phyloP scores from a whole-genome alignment of 2,329 filamentous ascomycete species.

The Cryoendolithus antarcticus region DNA sequence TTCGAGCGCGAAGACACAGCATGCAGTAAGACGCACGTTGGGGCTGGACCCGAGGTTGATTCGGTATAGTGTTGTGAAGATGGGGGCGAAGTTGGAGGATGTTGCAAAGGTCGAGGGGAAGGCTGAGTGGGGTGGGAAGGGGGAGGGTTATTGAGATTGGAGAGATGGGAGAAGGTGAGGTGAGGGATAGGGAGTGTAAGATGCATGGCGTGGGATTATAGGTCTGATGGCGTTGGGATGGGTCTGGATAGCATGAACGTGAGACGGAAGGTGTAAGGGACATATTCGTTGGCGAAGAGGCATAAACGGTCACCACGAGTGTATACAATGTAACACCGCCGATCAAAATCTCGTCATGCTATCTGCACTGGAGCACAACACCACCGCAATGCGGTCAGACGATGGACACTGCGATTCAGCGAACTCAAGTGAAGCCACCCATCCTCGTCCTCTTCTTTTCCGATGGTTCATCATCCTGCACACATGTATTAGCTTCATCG shows the following conservation, averaged over 20 bases:
- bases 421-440: conserved; percentile 10
- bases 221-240: too few species aligned
- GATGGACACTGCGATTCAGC: too few species aligned
- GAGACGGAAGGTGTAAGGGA: too few species aligned
- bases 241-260: too few species aligned
- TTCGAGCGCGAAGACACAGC: conserved; percentile 58
- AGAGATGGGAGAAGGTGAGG: background rate
- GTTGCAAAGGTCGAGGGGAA: conserved; percentile 46
- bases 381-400: too few species aligned
- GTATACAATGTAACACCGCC: too few species aligned
- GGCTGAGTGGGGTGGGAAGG: conserved; percentile 34
- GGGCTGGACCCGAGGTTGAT: conserved; percentile 84
- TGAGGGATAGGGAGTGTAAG: background rate
- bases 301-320: too few species aligned
- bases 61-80: conserved; percentile 71
- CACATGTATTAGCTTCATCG: background rate
- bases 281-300: too few species aligned
- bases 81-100: conserved; percentile 56
- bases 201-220: background rate
- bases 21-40: conserved; percentile 62
- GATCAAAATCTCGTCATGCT: too few species aligned
- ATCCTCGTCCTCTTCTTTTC: conserved; percentile 4
- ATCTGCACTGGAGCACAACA: too few species aligned
- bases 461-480: conserved; percentile 10
- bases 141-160: background rate